phyloP scores from a whole-genome alignment of 306 rosid genomes.

The Delonix regia region DNA sequence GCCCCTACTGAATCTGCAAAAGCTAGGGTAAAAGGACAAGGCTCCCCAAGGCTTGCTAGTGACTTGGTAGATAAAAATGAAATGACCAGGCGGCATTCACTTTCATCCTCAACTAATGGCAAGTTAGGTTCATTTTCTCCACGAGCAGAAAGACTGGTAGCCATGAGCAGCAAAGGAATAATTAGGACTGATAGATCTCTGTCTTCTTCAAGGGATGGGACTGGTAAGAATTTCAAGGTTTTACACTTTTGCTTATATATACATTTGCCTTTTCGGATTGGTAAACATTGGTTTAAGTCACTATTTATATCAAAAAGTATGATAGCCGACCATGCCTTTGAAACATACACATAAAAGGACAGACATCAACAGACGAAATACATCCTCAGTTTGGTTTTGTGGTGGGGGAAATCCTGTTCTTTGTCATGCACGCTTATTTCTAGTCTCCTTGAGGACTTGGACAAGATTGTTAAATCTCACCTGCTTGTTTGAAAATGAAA shows the following conservation, averaged over 20 bases:
- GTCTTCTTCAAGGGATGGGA: constrained; percentile 39
- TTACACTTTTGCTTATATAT: not conserved
- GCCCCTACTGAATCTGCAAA: constrained; percentile 55
- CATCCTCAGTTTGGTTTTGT: not conserved
- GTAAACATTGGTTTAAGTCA: not conserved
- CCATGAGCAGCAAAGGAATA: constrained; percentile 37
- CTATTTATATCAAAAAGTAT: not conserved
- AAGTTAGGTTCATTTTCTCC: constrained; percentile 41
- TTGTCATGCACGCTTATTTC: not conserved
- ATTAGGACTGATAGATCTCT: constrained; percentile 36
- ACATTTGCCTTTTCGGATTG: not conserved
- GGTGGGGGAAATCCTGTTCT: not conserved
- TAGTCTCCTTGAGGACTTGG: not conserved
- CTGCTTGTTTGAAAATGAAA: not conserved
- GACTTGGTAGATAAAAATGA: constrained; percentile 38
- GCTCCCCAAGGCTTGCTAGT: constrained; percentile 32
- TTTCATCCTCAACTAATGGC: constrained; percentile 34
- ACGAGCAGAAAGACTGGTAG: constrained; percentile 25
- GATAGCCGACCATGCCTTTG: not conserved
- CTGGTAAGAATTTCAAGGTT: constrained; percentile 33
- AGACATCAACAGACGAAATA: not conserved
- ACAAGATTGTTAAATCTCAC: not conserved
- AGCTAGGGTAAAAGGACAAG: constrained; percentile 53
- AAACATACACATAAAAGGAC: constrained; percentile 2
- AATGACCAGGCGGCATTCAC: constrained; percentile 41